Evolutionary conservation across 2,329 filamentous ascomycete genomes (phyloP).

Genomic region (Colletotrichum siamense): DNA sequence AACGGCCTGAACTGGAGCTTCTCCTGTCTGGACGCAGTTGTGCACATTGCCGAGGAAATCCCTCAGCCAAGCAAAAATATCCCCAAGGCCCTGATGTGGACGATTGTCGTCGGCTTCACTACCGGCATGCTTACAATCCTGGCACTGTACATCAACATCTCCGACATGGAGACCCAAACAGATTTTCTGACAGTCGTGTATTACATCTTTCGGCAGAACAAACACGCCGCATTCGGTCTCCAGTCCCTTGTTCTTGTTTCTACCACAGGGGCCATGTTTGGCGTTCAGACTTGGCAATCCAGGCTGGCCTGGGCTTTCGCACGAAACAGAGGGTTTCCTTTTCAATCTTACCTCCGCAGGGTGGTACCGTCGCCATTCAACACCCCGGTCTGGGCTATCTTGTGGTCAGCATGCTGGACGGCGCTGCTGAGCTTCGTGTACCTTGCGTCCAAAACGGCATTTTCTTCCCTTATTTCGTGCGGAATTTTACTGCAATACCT

Average conservation of each 20-base stretch:
- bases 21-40: conserved; percentile 32
- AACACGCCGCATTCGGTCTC: conserved; percentile 26
- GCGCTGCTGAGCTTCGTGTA: conserved; percentile 31
- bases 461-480: conserved; percentile 30
- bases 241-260: conserved; percentile 27
- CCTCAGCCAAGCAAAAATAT: conserved; percentile 28
- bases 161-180: conserved; percentile 16
- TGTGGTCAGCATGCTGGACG: conserved; percentile 27
- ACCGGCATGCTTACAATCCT: conserved; percentile 26
- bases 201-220: conserved; percentile 26
- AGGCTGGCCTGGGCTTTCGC: conserved; percentile 32
- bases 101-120: conserved; percentile 25
- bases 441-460: conserved; percentile 30
- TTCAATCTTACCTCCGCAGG: conserved; percentile 26
- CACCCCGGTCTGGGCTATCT: conserved; percentile 29
- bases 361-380: conserved; percentile 26
- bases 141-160: conserved; percentile 30
- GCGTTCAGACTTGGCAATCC: conserved; percentile 33
- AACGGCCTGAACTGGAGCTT: conserved; percentile 34
- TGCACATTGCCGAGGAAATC: conserved; percentile 33
- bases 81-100: conserved; percentile 29
- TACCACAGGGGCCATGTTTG: conserved; percentile 27
- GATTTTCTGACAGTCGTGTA: conserved; percentile 28
- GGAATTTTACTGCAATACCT: conserved; percentile 31
- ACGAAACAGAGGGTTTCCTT: conserved; percentile 28